A percentile compares a stretch with the other conserved stretches of the same genome.
Conservation (phyloP, 192 early-diverging fungal species). For the Kickxella alabastrina region DNA sequence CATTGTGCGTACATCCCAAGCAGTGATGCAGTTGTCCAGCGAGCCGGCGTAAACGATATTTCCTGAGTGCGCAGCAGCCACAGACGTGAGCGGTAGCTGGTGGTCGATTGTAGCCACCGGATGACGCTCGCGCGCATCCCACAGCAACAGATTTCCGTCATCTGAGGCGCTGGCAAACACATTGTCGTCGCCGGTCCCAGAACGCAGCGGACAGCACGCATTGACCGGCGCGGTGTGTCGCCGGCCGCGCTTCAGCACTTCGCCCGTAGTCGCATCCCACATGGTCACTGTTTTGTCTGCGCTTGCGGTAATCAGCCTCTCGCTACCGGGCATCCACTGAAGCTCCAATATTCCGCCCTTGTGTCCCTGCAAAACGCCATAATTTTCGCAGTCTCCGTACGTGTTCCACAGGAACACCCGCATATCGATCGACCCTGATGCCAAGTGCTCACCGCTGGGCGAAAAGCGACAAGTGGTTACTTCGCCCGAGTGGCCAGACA, state of each 20-base stretch:
- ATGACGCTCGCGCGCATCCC: conserved; percentile 67
- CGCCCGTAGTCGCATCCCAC: conserved; percentile 83
- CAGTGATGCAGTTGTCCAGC: conserved; percentile 85
- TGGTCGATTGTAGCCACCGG: conserved; percentile 59
- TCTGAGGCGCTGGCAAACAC: conserved; percentile 80
- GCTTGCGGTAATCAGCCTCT: conserved; percentile 76
- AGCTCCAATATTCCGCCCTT: conserved; percentile 79
- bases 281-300: conserved; percentile 75
- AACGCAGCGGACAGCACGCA: conserved; percentile 63
- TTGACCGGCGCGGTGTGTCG: conserved; percentile 84
- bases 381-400: conserved; percentile 87
- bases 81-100: conserved; percentile 71
- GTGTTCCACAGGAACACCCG: conserved; percentile 92
- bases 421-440: conserved; percentile 77
- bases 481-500: conserved; percentile 79
- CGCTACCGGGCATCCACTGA: conserved; percentile 84
- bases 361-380: conserved; percentile 83
- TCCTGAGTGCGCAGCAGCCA: conserved; percentile 70
- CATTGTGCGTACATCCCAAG: conserved; percentile 86
- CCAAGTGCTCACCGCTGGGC: conserved; percentile 76
- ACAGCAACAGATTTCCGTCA: conserved; percentile 72
- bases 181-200: conserved; percentile 59
- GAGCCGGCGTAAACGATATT: conserved; percentile 78
- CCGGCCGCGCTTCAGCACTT: conserved; percentile 73
- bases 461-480: conserved; percentile 84